Base-by-base conservation (phyloP, 805 yeast genomes). In the Kregervanrija delftensis region DNA sequence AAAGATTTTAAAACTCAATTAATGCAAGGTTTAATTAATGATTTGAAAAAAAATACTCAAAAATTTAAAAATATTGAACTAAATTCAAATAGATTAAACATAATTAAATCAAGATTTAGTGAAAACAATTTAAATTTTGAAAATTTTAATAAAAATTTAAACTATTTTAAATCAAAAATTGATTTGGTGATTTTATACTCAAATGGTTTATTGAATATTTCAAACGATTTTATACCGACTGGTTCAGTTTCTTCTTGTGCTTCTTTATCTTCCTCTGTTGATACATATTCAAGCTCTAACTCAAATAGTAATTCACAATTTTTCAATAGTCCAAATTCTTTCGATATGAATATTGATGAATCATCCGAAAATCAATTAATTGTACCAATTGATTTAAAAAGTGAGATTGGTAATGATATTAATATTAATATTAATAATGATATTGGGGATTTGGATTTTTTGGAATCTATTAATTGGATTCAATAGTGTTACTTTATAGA, bases 11-110 rank as follows among this genome's bases (percentile, higher is more conserved):
- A 43, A 11, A 16, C 11, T n/a, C 17, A 33, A 6, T 37, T 45
- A 14, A 12, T 51, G 15, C 45, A 49, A 14, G 52, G 50, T n/a
- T 16, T 51, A 14, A 34, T 48, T 2, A 39, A 40, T 13, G 56
- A 49, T 40, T 32, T 50, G 5, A 39, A 46, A 30, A 39, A 36
- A 8, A 32, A 42, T 15, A 37, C 30, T 4, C 33, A 37, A 3
- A 13, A 38, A n/a, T 42, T 38, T n/a, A 48, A 45, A 31, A 36
- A 40, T 12, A 16, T 16, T 13, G n/a, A 34, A 8, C 5, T 22
- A 11, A 32, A 22, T 17, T 11, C 30, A 17, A 11, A 12, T 10
- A 40, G 33, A 4, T 4, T 28, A 8, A 3, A 2, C 3, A 11
- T 33, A 17, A 37, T 22, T n/a, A 34, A 30, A 13, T 13, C 11